phyloP scores from a whole-genome alignment of 1,284 basidiomycete species.

The Apiotrichum laibachii region DNA sequence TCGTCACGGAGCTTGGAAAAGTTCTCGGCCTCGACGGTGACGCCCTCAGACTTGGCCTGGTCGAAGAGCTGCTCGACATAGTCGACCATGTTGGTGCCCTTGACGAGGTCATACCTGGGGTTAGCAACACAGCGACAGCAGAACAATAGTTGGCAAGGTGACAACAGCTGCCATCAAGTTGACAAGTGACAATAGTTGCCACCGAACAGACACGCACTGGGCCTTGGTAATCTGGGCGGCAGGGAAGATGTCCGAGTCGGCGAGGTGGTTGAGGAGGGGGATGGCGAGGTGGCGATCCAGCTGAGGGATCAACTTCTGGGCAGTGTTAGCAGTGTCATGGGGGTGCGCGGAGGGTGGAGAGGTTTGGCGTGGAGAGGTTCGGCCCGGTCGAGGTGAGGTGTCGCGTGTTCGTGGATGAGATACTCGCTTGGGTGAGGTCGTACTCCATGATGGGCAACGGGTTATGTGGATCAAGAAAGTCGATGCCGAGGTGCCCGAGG shows the following conservation, averaged over 20 bases:
- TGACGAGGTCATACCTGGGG: constrained; percentile 82
- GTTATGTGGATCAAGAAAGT: constrained; percentile 1
- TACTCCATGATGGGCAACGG: constrained; percentile 63
- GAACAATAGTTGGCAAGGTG: neutral
- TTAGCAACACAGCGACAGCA: constrained; percentile 3
- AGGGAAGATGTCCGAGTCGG: constrained; percentile 52
- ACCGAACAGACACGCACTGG: constrained; percentile 37
- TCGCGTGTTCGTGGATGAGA: neutral
- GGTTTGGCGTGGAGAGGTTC: no score
- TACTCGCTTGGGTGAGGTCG: constrained; percentile 66
- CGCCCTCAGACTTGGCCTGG: constrained; percentile 58
- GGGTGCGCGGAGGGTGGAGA: neutral
- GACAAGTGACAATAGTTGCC: neutral
- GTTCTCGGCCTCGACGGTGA: constrained; percentile 53
- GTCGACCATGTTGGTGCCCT: constrained; percentile 94
- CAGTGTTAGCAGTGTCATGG: constrained; percentile 10
- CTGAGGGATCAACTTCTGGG: constrained; percentile 83
- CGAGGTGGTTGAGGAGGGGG: constrained; percentile 84
- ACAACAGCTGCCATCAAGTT: neutral
- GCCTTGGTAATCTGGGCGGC: constrained; percentile 46
- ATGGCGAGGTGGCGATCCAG: constrained; percentile 92
- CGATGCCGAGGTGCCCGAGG: neutral
- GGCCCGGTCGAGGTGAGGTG: neutral
- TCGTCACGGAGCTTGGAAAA: constrained; percentile 75
- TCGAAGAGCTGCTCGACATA: constrained; percentile 77